Evolutionary conservation across 148 eudicot genomes (phyloP).

Genomic region (Nepenthes mirabilis): DNA sequence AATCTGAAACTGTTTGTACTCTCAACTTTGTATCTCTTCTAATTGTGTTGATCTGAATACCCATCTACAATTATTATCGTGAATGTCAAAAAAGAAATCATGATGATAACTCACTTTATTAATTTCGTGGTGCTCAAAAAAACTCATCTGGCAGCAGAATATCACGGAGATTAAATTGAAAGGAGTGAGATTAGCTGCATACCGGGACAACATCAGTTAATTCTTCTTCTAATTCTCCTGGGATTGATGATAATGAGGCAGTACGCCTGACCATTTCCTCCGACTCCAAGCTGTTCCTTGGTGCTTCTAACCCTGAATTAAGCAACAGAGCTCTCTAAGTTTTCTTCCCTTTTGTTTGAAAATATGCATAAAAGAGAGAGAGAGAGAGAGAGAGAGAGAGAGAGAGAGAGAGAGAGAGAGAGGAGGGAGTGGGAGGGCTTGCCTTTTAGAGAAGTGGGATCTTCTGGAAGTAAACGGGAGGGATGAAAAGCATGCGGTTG

Average conservation of each 20-base stretch:
- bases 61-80: conserved; percentile 12
- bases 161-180: no score
- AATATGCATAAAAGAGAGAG: no score
- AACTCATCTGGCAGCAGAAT: no score
- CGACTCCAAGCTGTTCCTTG: conserved; percentile 62
- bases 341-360: no score
- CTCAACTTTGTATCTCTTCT: conserved; percentile 21
- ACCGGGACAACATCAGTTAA: conserved; percentile 15
- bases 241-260: conserved; percentile 16
- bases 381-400: no score
- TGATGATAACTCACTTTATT: not conserved
- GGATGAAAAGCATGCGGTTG: conserved; percentile 9
- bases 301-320: conserved; percentile 53
- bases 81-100: not conserved
- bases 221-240: conserved; percentile 12
- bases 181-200: conserved; percentile 4
- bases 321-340: not conserved
- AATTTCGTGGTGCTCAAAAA: no score
- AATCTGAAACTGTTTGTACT: conserved; percentile 17
- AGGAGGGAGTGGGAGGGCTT: not conserved
- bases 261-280: conserved; percentile 11
- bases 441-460: conserved; percentile 38
- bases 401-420: no score
- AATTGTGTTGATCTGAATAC: conserved; percentile 32
- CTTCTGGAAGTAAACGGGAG: conserved; percentile 14